phyloP scores from a whole-genome alignment of 495 filamentous ascomycete species.

The Tirmania nivea region DNA sequence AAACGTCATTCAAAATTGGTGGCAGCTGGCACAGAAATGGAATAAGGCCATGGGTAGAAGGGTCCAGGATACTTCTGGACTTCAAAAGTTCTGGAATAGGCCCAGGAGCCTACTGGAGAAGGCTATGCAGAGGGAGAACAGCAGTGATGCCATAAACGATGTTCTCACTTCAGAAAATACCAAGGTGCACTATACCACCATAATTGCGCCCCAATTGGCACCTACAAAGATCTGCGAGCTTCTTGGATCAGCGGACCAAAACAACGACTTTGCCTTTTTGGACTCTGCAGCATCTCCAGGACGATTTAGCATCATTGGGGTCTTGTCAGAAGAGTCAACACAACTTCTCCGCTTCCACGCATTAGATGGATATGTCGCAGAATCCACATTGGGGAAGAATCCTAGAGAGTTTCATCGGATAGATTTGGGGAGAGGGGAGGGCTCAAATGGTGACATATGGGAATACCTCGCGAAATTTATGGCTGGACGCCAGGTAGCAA shows the following conservation, averaged over 20 bases:
- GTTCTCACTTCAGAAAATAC: background rate
- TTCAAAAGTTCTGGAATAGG: conserved; percentile 3
- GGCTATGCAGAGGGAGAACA: background rate
- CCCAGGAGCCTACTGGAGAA: conserved; percentile 13
- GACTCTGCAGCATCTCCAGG: conserved; percentile 32
- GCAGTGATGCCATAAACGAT: background rate
- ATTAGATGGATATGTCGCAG: conserved; percentile 20
- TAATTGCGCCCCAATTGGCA: background rate
- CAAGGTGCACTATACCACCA: background rate
- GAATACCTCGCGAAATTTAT: conserved; percentile 35
- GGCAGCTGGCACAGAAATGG: conserved; percentile 35
- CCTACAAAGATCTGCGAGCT: conserved; percentile 21
- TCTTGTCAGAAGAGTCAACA: conserved; percentile 30
- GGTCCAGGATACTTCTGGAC: background rate
- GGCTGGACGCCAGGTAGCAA: conserved; percentile 26
- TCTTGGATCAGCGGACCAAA: conserved; percentile 17
- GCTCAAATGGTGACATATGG: conserved; percentile 29
- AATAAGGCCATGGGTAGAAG: conserved; percentile 17
- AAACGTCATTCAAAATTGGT: conserved; percentile 56
- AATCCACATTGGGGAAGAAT: background rate
- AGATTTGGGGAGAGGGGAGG: conserved; percentile 12
- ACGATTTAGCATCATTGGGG: conserved; percentile 44
- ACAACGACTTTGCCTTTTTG: conserved; percentile 28
- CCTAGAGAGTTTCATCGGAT: conserved; percentile 1
- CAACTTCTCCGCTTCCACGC: conserved; percentile 30